phyloP scores from a whole-genome alignment of 2,329 filamentous ascomycete genomes.

The Alternaria conjuncta region DNA sequence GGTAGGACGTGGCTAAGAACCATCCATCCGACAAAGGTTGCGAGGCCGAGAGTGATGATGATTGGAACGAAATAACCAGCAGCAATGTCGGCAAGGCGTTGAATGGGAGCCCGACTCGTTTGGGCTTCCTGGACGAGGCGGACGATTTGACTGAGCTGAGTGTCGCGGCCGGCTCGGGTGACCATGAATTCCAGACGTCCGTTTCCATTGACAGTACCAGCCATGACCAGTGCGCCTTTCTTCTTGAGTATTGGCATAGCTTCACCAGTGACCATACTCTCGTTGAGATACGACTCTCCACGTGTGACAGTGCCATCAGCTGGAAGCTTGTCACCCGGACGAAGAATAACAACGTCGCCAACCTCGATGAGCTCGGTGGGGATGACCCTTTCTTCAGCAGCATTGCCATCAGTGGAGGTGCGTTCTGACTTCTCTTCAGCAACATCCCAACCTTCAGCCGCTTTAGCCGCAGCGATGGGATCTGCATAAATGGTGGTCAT shows the following conservation, averaged over 20 bases:
- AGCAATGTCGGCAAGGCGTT: conserved; percentile 86
- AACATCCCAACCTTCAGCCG: conserved; percentile 77
- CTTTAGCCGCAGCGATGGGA: conserved; percentile 90
- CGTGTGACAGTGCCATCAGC: conserved; percentile 87
- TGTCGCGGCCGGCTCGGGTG: conserved; percentile 89
- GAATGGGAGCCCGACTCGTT: conserved; percentile 91
- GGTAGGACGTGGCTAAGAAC: conserved; percentile 84
- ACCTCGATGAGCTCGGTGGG: conserved; percentile 94
- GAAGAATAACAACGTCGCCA: conserved; percentile 89
- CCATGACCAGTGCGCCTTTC: conserved; percentile 80
- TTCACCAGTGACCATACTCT: conserved; percentile 98
- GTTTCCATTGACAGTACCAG: conserved; percentile 93
- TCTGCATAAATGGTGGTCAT: conserved; percentile 98
- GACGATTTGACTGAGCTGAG: conserved; percentile 96
- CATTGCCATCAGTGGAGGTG: conserved; percentile 59
- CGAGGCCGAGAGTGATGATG: conserved; percentile 81
- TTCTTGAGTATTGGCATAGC: conserved; percentile 93
- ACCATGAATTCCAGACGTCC: conserved; percentile 92
- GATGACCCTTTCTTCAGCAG: conserved; percentile 82
- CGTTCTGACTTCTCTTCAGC: conserved; percentile 53
- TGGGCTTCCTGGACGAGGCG: conserved; percentile 98
- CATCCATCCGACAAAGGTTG: conserved; percentile 94
- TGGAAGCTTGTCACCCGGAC: conserved; percentile 95
- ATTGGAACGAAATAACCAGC: conserved; percentile 93
- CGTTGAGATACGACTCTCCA: conserved; percentile 92